Conservation (phyloP, 2,329 filamentous ascomycete species). For the Lasiodiplodia theobromae region DNA sequence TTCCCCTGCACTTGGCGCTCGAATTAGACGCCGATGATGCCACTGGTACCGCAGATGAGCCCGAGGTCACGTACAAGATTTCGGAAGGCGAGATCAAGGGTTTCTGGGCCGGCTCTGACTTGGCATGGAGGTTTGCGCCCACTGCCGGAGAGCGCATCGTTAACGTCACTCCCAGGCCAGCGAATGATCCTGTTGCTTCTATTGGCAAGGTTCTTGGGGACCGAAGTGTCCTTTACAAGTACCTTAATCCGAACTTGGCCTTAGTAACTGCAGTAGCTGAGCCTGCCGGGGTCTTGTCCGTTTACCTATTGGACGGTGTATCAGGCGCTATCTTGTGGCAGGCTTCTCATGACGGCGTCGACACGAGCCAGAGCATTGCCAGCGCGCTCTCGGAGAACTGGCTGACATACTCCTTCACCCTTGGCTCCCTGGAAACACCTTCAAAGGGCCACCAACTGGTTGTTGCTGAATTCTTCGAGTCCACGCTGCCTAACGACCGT, state of each 20-base stretch:
- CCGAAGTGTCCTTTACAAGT: constrained; percentile 95
- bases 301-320: constrained; percentile 85
- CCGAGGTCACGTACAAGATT: constrained; percentile 40
- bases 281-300: constrained; percentile 64
- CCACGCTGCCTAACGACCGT: constrained; percentile 80
- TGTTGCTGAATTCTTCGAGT: constrained; percentile 90
- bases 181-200: constrained; percentile 88
- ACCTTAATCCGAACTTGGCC: constrained; percentile 85
- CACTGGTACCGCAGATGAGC: background rate
- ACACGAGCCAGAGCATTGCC: constrained; percentile 74
- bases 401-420: constrained; percentile 82
- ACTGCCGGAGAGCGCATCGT: constrained; percentile 71
- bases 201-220: constrained; percentile 94
- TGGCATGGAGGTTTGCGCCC: constrained; percentile 75
- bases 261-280: constrained; percentile 75
- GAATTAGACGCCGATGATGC: constrained; percentile 2
- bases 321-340: constrained; percentile 82
- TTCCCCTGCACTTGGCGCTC: constrained; percentile 8
- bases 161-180: constrained; percentile 70
- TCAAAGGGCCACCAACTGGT: constrained; percentile 87
- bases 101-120: constrained; percentile 38
- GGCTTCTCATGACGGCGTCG: constrained; percentile 74
- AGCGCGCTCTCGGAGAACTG: constrained; percentile 92
- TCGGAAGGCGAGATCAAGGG: constrained; percentile 44
- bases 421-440: constrained; percentile 57